Conservation (phyloP, 257 asterid species). For the Ilex asprella region DNA sequence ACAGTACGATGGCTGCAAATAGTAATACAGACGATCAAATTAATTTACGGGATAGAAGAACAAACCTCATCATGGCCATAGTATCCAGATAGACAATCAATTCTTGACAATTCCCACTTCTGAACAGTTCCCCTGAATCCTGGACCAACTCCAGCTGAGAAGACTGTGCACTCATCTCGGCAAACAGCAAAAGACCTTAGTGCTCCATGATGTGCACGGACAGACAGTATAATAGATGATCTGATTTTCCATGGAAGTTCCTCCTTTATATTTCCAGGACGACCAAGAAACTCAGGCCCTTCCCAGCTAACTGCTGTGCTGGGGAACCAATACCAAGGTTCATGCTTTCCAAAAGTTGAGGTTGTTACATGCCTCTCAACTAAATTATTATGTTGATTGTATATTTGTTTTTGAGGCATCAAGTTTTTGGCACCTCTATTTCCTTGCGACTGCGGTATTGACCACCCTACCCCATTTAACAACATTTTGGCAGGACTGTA, state of each 20-base stretch:
- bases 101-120: slow-evolving; percentile 80
- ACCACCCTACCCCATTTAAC: slow-evolving; percentile 83
- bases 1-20: neutral
- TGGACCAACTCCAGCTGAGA: slow-evolving; percentile 93
- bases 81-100: slow-evolving; percentile 70
- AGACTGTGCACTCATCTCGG: slow-evolving; percentile 71
- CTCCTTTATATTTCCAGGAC: slow-evolving; percentile 72
- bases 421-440: slow-evolving; percentile 38
- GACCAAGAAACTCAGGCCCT: slow-evolving; percentile 64
- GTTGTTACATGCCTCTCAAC: slow-evolving; percentile 35
- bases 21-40: slow-evolving; percentile 10
- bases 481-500: slow-evolving; percentile 53
- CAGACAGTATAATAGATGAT: slow-evolving; percentile 76
- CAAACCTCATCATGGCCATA: slow-evolving; percentile 96
- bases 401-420: slow-evolving; percentile 24
- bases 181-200: slow-evolving; percentile 87
- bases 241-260: slow-evolving; percentile 95
- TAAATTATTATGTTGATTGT: slow-evolving; percentile 39
- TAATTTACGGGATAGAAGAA: slow-evolving; percentile 16
- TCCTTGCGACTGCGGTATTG: slow-evolving; percentile 75
- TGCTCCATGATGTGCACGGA: slow-evolving; percentile 92
- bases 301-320: slow-evolving; percentile 63
- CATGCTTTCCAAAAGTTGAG: slow-evolving; percentile 46
- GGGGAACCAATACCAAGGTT: slow-evolving; percentile 97
- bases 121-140: slow-evolving; percentile 95